Conservation (phyloP, 1,139 yeast species). For the Scheffersomyces parashehatae region DNA sequence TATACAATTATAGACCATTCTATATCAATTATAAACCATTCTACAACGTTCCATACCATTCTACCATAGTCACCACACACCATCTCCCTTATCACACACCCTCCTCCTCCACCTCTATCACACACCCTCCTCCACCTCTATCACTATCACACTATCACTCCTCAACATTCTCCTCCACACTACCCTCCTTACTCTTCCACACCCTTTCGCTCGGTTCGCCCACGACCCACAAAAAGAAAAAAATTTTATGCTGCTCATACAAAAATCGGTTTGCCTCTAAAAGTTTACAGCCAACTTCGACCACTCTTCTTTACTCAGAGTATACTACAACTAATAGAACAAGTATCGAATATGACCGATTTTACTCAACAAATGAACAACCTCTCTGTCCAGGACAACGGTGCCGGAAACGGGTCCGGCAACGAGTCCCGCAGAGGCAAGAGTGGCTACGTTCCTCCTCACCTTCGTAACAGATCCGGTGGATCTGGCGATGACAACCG, state of each 20-base stretch:
- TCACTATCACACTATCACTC: no score
- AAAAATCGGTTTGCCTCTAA: conserved; percentile 3
- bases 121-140: no score
- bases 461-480: conserved; percentile 44
- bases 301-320: conserved; percentile 1
- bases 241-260: background rate
- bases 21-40: no score
- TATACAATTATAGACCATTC: no score
- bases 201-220: background rate
- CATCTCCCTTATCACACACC: no score
- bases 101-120: no score
- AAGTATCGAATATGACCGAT: conserved; percentile 34
- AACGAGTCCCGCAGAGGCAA: conserved; percentile 9
- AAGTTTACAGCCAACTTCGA: background rate
- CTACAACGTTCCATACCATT: no score
- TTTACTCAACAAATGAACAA: conserved; percentile 46
- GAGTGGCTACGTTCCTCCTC: conserved; percentile 66
- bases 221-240: background rate
- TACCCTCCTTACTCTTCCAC: background rate
- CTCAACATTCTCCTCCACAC: no score
- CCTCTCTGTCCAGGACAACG: conserved; percentile 36
- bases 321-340: conserved; percentile 2
- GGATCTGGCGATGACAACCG: conserved; percentile 3
- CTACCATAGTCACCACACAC: no score
- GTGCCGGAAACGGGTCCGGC: conserved; percentile 14